phyloP scores from a whole-genome alignment of 768 basidiomycete species.

The Tubosaeta brunneosetosa region DNA sequence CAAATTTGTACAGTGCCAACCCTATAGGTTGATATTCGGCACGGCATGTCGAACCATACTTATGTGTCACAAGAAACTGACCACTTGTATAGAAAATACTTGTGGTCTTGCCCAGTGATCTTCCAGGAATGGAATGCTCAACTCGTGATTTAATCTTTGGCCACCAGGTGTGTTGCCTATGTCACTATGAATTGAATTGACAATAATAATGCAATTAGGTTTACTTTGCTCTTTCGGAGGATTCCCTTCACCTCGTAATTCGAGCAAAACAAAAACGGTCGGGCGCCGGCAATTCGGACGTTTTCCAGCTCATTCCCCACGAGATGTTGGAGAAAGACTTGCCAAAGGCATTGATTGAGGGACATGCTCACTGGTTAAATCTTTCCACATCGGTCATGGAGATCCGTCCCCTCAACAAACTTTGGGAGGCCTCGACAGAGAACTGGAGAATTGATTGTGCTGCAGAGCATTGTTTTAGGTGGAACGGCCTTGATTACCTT shows the following conservation, averaged over 20 bases:
- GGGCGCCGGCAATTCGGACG: neutral
- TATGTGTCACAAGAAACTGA: neutral
- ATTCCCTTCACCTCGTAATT: conserved; percentile 10
- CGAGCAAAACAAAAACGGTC: conserved; percentile 3
- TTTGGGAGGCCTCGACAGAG: conserved; percentile 14
- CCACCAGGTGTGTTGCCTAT: neutral
- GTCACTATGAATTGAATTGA: neutral
- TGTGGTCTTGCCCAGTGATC: neutral
- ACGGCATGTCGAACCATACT: conserved; percentile 5
- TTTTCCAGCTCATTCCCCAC: conserved; percentile 18
- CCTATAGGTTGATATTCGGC: conserved; percentile 18
- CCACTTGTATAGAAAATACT: neutral
- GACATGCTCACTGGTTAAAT: conserved; percentile 27
- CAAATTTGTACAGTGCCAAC: conserved; percentile 7
- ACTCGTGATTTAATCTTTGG: neutral
- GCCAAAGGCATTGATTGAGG: neutral
- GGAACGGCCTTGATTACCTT: conserved; percentile 5
- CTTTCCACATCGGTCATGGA: conserved; percentile 19
- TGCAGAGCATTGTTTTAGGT: neutral
- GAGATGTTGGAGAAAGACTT: conserved; percentile 18
- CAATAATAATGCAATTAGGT: neutral
- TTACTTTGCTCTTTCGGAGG: conserved; percentile 20
- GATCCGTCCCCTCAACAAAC: neutral
- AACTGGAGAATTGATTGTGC: conserved; percentile 21
- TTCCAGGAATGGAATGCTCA: neutral